Evolutionary conservation across 163 green algal genomes (phyloP).

Genomic region (Volvox carteri): DNA sequence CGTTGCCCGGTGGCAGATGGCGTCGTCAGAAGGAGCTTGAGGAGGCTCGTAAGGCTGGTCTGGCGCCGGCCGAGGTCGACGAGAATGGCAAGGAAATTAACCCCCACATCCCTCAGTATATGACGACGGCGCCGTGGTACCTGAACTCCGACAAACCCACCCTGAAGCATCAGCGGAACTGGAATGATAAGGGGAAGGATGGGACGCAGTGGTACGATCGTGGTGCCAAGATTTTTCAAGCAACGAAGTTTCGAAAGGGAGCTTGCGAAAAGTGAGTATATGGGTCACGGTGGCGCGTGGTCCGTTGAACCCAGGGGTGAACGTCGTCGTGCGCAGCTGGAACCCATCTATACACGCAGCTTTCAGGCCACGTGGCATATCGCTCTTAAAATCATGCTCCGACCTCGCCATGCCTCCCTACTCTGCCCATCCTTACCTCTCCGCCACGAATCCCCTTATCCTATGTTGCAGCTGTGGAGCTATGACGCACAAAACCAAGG

Average conservation of each 20-base stretch:
- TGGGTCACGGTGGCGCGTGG: no score
- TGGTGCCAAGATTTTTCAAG: conserved; percentile 93
- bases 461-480: conserved; percentile 92
- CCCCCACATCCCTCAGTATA: conserved; percentile 98
- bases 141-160: conserved; percentile 89
- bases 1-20: conserved; percentile 16
- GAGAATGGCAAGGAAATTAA: conserved; percentile 99
- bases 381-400: no score
- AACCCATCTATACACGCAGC: no score
- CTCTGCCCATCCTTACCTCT: no score
- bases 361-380: no score
- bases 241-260: conserved; percentile 97
- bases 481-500: conserved; percentile 96
- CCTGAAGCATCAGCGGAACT: conserved; percentile 99
- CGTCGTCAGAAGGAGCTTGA: conserved; percentile 80
- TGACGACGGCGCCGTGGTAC: conserved; percentile 92
- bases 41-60: conserved; percentile 96
- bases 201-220: conserved; percentile 93
- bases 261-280: conserved; percentile 97
- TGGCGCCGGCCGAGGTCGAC: conserved; percentile 96
- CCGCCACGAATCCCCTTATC: no score
- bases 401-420: no score
- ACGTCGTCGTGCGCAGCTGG: background rate
- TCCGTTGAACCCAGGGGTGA: background rate
- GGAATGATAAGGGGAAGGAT: conserved; percentile 84